Conservation (phyloP, 2,329 filamentous ascomycete species). For the Escovopsis sp. region DNA sequence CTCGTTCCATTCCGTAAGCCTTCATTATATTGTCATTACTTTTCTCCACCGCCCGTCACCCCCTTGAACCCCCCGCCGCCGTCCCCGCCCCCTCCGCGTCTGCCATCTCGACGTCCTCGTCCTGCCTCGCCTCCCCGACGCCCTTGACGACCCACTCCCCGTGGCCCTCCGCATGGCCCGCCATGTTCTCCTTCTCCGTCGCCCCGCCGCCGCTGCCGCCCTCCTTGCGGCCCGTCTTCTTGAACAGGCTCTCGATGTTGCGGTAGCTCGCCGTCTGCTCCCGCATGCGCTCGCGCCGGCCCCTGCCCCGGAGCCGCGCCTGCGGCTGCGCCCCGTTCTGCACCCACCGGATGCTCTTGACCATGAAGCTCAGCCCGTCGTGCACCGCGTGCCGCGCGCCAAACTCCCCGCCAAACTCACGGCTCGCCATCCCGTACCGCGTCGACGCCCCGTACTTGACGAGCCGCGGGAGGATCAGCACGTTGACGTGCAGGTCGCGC, state of each 20-base stretch:
- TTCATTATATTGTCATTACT: too few relatives aligned
- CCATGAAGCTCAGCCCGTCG: conserved; percentile 80
- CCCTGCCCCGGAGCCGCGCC: conserved; percentile 40
- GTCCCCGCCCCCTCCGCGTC: too few relatives aligned
- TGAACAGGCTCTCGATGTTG: conserved; percentile 15
- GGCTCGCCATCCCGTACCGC: conserved; percentile 67
- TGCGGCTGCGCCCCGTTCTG: conserved; percentile 53
- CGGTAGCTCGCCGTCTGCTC: conserved; percentile 29
- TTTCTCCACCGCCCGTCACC: conserved; percentile 7
- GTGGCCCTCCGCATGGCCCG: too few relatives aligned
- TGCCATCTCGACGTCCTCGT: too few relatives aligned
- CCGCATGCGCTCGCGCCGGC: conserved; percentile 39
- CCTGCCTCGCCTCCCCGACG: conserved; percentile 16
- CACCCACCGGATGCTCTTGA: conserved; percentile 72
- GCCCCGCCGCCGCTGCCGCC: conserved; percentile 6
- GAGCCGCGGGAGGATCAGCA: conserved; percentile 69
- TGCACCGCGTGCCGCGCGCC: conserved; percentile 38
- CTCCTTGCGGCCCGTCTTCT: conserved; percentile 11
- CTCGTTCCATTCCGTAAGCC: too few relatives aligned
- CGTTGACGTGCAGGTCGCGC: conserved; percentile 73
- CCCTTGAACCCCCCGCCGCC: conserved; percentile 4
- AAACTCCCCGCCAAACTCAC: conserved; percentile 53
- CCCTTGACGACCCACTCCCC: too few relatives aligned
- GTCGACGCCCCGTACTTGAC: conserved; percentile 62
- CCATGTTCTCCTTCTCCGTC: too few relatives aligned